Conservation (phyloP, 2,329 filamentous ascomycete species). For the Fusarium praegraminearum region DNA sequence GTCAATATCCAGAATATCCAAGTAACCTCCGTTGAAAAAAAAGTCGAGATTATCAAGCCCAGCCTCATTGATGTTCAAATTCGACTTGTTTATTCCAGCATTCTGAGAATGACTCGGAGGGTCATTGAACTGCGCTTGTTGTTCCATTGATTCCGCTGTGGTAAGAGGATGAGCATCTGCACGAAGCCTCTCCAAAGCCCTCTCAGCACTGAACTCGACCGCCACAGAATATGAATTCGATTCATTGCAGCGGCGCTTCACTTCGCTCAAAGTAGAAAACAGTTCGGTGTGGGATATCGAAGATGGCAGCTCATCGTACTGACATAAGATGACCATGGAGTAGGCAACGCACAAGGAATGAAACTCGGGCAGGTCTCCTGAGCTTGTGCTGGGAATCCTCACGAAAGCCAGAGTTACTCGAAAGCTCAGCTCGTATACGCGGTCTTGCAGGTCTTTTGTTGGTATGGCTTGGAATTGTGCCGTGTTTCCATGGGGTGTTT, state of each 20-base stretch:
- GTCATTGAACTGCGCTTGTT: background rate
- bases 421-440: constrained; percentile 22
- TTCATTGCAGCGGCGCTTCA: constrained; percentile 20
- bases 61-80: background rate
- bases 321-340: constrained; percentile 26
- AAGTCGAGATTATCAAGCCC: constrained; percentile 29
- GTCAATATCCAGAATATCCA: constrained; percentile 25
- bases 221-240: constrained; percentile 20
- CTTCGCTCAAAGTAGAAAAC: constrained; percentile 6
- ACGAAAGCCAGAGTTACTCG: constrained; percentile 26
- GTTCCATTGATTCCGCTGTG: background rate
- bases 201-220: constrained; percentile 29
- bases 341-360: constrained; percentile 28
- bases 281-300: constrained; percentile 7
- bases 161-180: background rate
- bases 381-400: constrained; percentile 17
- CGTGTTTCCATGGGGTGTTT: background rate
- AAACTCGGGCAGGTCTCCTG: constrained; percentile 27
- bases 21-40: constrained; percentile 31
- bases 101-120: background rate
- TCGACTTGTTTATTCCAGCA: background rate
- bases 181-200: constrained; percentile 25
- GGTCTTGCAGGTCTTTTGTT: constrained; percentile 12
- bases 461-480: constrained; percentile 11
- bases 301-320: constrained; percentile 20